Evolutionary conservation across 129 eudicot species (phyloP).

Genomic region (Saposhnikovia divaricata): DNA sequence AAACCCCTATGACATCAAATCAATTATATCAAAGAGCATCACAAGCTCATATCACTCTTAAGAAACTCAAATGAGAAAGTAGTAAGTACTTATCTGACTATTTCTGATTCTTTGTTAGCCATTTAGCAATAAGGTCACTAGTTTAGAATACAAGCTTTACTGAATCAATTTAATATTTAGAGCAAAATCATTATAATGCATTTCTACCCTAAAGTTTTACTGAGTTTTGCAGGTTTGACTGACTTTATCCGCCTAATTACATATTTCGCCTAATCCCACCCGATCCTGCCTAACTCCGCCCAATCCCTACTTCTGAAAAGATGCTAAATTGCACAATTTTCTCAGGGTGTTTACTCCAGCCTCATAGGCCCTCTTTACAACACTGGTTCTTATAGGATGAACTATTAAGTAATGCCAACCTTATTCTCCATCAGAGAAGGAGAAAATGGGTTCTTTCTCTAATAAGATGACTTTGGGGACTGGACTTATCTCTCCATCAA

Average conservation of each 20-base stretch:
- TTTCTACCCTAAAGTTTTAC: background rate
- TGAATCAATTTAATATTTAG: background rate
- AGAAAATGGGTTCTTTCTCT: background rate
- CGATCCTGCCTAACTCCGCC: background rate
- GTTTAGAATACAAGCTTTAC: background rate
- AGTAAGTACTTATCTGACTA: background rate
- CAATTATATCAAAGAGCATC: background rate
- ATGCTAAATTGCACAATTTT: background rate
- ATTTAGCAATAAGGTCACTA: background rate
- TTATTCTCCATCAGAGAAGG: background rate
- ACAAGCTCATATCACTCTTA: background rate
- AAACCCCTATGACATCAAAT: background rate
- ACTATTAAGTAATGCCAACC: background rate
- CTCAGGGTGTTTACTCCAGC: background rate
- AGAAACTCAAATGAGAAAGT: background rate
- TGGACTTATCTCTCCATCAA: background rate
- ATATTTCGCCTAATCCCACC: background rate
- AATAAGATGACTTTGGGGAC: background rate
- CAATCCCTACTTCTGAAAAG: background rate
- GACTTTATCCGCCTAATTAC: background rate
- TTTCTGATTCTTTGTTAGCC: background rate
- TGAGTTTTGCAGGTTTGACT: background rate
- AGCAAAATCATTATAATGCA: background rate
- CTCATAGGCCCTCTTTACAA: background rate
- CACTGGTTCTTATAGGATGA: background rate